These are phyloP conservation scores for Clonostachys byssicola DNA, from an alignment of 2,329 filamentous ascomycete genomes.

Conservation along the genomic window DNA sequence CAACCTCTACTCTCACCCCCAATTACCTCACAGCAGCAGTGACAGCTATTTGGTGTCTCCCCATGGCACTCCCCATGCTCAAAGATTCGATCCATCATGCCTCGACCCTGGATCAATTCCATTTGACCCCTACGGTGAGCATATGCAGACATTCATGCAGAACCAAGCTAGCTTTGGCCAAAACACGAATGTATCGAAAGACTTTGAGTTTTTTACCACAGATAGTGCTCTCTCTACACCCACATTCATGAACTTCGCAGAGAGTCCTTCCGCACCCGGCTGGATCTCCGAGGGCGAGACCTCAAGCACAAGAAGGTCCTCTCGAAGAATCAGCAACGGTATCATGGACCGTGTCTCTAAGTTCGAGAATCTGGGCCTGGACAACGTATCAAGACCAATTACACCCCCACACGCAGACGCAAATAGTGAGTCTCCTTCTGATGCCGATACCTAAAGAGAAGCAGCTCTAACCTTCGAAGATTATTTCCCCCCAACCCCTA, in stretches of 20 bases:
- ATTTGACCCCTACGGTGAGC: conserved; percentile 40
- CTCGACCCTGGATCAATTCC: conserved; percentile 33
- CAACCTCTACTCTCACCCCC: neutral
- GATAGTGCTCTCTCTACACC: conserved; percentile 43
- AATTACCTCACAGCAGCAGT: neutral
- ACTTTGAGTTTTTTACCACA: conserved; percentile 45
- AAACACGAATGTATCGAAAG: conserved; percentile 35
- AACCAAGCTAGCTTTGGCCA: conserved; percentile 35
- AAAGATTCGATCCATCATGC: conserved; percentile 45
- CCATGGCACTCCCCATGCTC: conserved; percentile 47
- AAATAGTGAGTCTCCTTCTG: conserved; percentile 41
- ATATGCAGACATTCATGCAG: conserved; percentile 39
- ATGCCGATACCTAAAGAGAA: neutral
- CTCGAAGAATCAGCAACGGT: conserved; percentile 50
- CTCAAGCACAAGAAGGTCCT: conserved; percentile 22
- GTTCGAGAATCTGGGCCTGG: conserved; percentile 49
- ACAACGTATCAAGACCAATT: conserved; percentile 44
- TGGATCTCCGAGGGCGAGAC: conserved; percentile 49
- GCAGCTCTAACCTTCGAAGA: conserved; percentile 27
- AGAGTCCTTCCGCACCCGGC: conserved; percentile 37
- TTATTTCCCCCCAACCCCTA: conserved; percentile 65
- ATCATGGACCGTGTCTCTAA: conserved; percentile 57
- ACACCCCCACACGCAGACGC: conserved; percentile 60
- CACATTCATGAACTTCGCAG: conserved; percentile 19
- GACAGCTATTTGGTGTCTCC: conserved; percentile 53